Base-by-base conservation (phyloP, 352 stramenopile species). In the Phytophthora foliorum region DNA sequence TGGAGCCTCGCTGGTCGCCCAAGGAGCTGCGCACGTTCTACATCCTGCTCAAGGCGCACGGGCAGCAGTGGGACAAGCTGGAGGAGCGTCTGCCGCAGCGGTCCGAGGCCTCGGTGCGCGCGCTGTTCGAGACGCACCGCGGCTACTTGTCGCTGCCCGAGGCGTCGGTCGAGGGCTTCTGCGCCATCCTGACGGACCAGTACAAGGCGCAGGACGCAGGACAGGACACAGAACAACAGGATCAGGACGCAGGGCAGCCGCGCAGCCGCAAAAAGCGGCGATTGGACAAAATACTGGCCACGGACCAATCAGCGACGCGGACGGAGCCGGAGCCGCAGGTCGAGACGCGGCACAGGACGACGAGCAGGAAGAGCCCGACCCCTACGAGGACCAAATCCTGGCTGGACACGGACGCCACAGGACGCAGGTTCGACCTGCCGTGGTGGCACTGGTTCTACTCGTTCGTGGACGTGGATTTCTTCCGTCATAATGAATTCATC, bases 401-500 rank as follows among this genome's bases (percentile, higher is more conserved):
- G 69, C 34, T 74, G 45, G 51, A 62, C 7, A 51, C 46, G 6
- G 57, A 41, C 6, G n/a, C 74, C 11, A 22, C 44, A 19, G 75
- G 63, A 39, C 11, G 42, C 16, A 81, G 75, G 45, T 90, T 89
- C 32, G 60, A 82, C 27, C 63, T 93, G n/a, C 86, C 86, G 21
- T 90, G 80, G 82, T 77, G 32, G 39, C 76, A 91, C 49, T 93
- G 86, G 84, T 92, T 93, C 58, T 86, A 89, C 46, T 86, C 80
- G 50, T 88, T 74, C 51, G 54, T 83, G 25, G 84, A 93, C 69
- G 62, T 69, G 11, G 82, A 88, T 21, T 95, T 91, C 61, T 92
- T 94, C 63, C 27, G 19, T n/a, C 78, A 93, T 49, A 92, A 92
- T 27, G 86, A 94, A 71, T 94, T 95, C 48, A 52, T 90, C 11